Percentiles rank a stretch among this genome's conserved stretches.
Evolutionary conservation across 768 basidiomycete species (phyloP).

Genomic region (Krasilnikovozyma curviuscula): DNA sequence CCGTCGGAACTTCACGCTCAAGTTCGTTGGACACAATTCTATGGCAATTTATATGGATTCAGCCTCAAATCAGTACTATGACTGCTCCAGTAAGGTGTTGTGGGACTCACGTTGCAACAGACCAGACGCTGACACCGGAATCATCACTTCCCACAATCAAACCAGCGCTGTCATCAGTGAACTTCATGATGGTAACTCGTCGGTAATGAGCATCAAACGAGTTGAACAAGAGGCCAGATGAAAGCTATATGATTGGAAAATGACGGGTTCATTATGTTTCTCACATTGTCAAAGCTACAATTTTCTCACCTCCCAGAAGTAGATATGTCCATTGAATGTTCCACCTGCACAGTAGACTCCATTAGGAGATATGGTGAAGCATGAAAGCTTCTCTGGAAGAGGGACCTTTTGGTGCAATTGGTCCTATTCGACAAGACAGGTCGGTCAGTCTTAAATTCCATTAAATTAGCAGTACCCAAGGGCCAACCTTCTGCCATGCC

Average conservation of each 20-base stretch:
- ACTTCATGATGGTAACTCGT: constrained; percentile 57
- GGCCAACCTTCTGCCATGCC: constrained; percentile 69
- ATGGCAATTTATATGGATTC: background rate
- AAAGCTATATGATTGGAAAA: constrained; percentile 35
- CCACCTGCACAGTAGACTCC: constrained; percentile 74
- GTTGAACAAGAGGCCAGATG: constrained; percentile 81
- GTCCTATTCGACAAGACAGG: constrained; percentile 37
- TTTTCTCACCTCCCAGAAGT: constrained; percentile 92
- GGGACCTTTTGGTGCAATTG: constrained; percentile 72
- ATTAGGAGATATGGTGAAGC: constrained; percentile 49
- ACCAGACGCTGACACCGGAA: constrained; percentile 75
- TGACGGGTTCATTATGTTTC: too few species aligned
- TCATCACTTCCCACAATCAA: constrained; percentile 80
- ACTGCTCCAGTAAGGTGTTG: constrained; percentile 5
- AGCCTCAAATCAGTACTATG: background rate
- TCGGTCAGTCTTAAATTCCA: constrained; percentile 6
- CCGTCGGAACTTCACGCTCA: constrained; percentile 55
- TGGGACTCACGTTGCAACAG: constrained; percentile 53
- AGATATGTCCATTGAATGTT: constrained; percentile 68
- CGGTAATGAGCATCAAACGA: constrained; percentile 95
- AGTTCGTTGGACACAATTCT: constrained; percentile 57
- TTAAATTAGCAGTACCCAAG: background rate
- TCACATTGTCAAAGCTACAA: too few species aligned
- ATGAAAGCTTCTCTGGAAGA: constrained; percentile 71
- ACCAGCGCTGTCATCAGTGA: constrained; percentile 60